Evolutionary conservation across 2,329 filamentous ascomycete genomes (phyloP).

Genomic region (Ophiocordyceps robertsii): DNA sequence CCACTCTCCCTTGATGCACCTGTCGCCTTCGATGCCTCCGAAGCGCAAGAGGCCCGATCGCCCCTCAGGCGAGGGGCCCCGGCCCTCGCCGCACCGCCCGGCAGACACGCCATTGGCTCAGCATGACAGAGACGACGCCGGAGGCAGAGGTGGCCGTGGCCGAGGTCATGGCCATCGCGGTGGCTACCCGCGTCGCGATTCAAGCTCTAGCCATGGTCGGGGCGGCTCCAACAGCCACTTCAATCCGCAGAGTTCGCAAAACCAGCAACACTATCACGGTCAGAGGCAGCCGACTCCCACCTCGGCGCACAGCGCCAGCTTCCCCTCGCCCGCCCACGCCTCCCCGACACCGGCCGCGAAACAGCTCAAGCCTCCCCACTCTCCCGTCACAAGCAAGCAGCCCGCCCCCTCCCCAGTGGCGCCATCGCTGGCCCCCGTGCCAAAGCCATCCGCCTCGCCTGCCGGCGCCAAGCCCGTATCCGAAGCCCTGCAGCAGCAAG

Average conservation of each 20-base stretch:
- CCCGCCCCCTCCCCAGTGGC: conserved; percentile 1
- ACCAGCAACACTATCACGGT: background rate
- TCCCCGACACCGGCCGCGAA: conserved; percentile 3
- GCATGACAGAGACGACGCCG: conserved; percentile 41
- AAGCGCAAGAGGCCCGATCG: conserved; percentile 48
- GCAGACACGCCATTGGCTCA: conserved; percentile 40
- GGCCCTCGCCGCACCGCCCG: conserved; percentile 51
- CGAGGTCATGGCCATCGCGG: conserved; percentile 28
- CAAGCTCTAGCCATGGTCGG: conserved; percentile 23
- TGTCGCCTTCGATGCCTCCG: conserved; percentile 33
- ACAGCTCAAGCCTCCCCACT: conserved; percentile 8
- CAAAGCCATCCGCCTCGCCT: conserved; percentile 7
- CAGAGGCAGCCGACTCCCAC: conserved; percentile 3
- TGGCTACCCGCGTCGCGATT: conserved; percentile 38
- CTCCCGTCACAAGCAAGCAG: conserved; percentile 8
- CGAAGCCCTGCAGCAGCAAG: conserved; percentile 6
- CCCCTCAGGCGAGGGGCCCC: conserved; percentile 30
- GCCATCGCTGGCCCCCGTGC: background rate
- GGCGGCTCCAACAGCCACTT: conserved; percentile 9
- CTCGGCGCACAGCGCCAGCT: conserved; percentile 4
- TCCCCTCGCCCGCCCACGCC: conserved; percentile 4
- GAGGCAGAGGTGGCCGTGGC: conserved; percentile 28
- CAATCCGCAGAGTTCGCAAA: conserved; percentile 4
- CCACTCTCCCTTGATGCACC: conserved; percentile 5
- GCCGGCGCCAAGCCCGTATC: conserved; percentile 8